phyloP scores from a whole-genome alignment of 208 protist genomes.

The Angomonas deanei region DNA sequence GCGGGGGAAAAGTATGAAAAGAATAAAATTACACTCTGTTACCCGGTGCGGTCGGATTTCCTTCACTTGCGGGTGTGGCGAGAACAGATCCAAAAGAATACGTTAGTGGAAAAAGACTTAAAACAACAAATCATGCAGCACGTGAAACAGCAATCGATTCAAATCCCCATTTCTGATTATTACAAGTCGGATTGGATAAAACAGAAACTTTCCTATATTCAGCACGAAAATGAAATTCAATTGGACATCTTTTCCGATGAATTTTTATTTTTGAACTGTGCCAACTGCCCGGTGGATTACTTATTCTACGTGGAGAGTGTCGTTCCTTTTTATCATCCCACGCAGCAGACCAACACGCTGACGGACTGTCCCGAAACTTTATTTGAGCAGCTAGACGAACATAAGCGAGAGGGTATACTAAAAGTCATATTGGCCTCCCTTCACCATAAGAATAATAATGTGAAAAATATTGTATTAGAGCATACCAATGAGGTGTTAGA shows the following conservation, averaged over 20 bases:
- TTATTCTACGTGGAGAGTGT: not conserved
- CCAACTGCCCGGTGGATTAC: not conserved
- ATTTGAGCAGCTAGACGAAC: not conserved
- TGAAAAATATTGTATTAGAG: not conserved
- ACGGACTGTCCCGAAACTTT: not conserved
- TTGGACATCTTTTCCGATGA: not conserved
- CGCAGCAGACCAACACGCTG: not conserved
- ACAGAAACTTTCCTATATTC: not conserved
- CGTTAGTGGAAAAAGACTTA: not conserved
- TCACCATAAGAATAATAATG: not conserved
- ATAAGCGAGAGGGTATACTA: not conserved
- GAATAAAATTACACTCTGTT: slow-evolving; percentile 49
- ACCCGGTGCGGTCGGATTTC: slow-evolving; percentile 54
- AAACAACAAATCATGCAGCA: not conserved
- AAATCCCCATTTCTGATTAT: not conserved
- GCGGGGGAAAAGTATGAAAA: slow-evolving; percentile 33
- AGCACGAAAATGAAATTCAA: too few species aligned
- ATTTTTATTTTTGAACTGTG: not conserved
- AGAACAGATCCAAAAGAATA: not conserved
- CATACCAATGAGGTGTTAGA: not conserved
- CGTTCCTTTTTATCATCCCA: not conserved
- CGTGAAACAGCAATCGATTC: not conserved
- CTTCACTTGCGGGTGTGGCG: slow-evolving; percentile 69
- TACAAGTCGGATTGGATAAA: not conserved
- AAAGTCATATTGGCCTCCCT: not conserved